Conservation (phyloP, 164 flowering plant species). For the Tetrastigma voinierianum region DNA sequence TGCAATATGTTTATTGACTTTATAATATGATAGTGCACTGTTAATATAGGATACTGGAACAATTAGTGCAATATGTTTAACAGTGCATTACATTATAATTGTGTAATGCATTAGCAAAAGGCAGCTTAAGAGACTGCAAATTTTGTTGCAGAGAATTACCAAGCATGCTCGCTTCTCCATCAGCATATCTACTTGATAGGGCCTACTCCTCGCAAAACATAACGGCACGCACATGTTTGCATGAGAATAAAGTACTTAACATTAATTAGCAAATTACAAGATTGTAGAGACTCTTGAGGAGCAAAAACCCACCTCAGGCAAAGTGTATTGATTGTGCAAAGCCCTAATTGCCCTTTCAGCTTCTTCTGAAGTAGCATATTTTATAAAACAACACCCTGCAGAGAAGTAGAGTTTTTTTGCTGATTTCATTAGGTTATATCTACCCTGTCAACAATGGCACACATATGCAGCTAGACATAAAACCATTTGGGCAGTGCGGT, state of each 20-base stretch:
- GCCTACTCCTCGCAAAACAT: constrained; percentile 62
- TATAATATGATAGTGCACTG: too few relatives aligned
- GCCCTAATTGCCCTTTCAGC: constrained; percentile 93
- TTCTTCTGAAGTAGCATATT: constrained; percentile 86
- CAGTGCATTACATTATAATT: too few relatives aligned
- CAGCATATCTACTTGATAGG: constrained; percentile 99
- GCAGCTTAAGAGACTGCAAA: background rate
- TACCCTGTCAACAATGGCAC: constrained; percentile 9
- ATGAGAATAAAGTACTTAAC: background rate
- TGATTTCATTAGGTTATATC: constrained; percentile 20
- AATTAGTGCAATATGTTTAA: too few relatives aligned
- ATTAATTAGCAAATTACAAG: background rate
- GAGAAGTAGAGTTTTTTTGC: constrained; percentile 30
- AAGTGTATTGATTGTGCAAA: constrained; percentile 82
- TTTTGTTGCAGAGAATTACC: constrained; percentile 45
- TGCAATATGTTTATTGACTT: too few relatives aligned
- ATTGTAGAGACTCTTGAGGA: constrained; percentile 1
- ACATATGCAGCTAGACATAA: background rate
- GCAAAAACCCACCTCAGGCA: constrained; percentile 79
- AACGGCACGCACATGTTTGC: background rate
- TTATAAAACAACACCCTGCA: constrained; percentile 99
- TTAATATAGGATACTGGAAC: too few relatives aligned
- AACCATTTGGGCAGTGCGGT: background rate
- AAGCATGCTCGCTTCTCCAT: constrained; percentile 94
- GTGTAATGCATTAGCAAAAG: background rate